Evolutionary conservation across 768 basidiomycete genomes (phyloP).

Genomic region (Mycena pura): DNA sequence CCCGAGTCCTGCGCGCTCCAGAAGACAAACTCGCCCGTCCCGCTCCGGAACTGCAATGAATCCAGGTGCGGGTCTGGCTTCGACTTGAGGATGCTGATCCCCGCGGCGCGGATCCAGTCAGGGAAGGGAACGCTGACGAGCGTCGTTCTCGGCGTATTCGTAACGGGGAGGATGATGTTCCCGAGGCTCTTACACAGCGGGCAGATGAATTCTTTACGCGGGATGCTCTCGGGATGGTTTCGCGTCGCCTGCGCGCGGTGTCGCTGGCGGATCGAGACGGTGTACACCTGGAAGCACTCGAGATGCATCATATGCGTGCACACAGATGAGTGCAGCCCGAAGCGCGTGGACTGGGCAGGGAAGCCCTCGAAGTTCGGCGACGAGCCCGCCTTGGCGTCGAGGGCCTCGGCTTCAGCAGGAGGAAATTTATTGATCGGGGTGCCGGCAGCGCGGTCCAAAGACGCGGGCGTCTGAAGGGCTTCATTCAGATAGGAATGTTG

Average conservation of each 20-base stretch:
- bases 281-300: conserved; percentile 92
- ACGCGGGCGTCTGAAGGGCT: conserved; percentile 63
- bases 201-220: conserved; percentile 93
- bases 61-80: conserved; percentile 78
- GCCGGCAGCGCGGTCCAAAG: conserved; percentile 63
- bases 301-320: conserved; percentile 99
- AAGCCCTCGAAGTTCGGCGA: conserved; percentile 75
- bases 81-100: conserved; percentile 87
- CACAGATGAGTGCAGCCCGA: conserved; percentile 86
- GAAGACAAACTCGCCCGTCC: conserved; percentile 88
- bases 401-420: conserved; percentile 55
- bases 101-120: conserved; percentile 90
- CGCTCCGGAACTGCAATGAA: conserved; percentile 74
- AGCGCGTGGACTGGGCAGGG: conserved; percentile 72
- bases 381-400: conserved; percentile 50
- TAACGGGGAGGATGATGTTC: conserved; percentile 90
- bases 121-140: conserved; percentile 72
- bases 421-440: conserved; percentile 48
- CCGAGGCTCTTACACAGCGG: conserved; percentile 97
- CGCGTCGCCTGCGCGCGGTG: conserved; percentile 89
- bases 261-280: conserved; percentile 82
- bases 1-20: conserved; percentile 85
- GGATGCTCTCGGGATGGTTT: conserved; percentile 94
- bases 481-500: conserved; percentile 75
- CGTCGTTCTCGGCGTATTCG: conserved; percentile 52